Conservation (phyloP, 192 early-diverging fungal genomes). For the Gonapodya sp. region DNA sequence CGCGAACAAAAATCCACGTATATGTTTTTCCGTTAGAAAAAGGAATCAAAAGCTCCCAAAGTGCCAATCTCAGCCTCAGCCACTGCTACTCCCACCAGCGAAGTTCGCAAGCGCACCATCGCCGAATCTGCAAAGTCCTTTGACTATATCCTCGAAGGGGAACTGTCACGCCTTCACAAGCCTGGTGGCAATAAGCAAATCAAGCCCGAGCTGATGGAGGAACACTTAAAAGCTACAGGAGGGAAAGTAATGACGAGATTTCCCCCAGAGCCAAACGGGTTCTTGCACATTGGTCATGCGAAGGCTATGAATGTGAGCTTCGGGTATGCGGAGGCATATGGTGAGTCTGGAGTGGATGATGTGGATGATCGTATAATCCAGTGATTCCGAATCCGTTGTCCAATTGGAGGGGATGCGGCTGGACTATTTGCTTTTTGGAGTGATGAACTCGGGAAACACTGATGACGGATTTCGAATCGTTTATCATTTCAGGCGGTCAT, state of each 20-base stretch:
- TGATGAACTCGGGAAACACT: too few relatives aligned
- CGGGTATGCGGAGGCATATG: slow-evolving; percentile 86
- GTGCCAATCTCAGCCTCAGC: slow-evolving; percentile 18
- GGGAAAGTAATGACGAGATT: slow-evolving; percentile 94
- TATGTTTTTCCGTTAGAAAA: slow-evolving; percentile 29
- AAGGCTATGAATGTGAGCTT: slow-evolving; percentile 99
- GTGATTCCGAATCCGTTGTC: too few relatives aligned
- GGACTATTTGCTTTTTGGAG: too few relatives aligned
- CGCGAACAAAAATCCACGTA: too few relatives aligned
- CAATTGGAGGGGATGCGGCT: too few relatives aligned
- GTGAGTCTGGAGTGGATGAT: slow-evolving; percentile 21
- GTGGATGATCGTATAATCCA: too few relatives aligned
- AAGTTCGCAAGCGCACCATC: slow-evolving; percentile 23
- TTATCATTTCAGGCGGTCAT: slow-evolving; percentile 36
- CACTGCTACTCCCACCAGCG: slow-evolving; percentile 21
- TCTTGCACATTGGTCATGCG: slow-evolving; percentile 97
- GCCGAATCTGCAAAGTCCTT: slow-evolving; percentile 42
- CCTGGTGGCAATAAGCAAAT: slow-evolving; percentile 96
- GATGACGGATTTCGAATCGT: neutral
- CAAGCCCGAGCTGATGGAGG: slow-evolving; percentile 75
- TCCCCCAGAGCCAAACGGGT: slow-evolving; percentile 99
- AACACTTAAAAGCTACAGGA: slow-evolving; percentile 82
- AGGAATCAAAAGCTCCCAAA: slow-evolving; percentile 41
- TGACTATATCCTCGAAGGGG: slow-evolving; percentile 76
- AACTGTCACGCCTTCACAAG: slow-evolving; percentile 83